phyloP scores from a whole-genome alignment of 148 eudicot species.

The Chenopodium quinoa region DNA sequence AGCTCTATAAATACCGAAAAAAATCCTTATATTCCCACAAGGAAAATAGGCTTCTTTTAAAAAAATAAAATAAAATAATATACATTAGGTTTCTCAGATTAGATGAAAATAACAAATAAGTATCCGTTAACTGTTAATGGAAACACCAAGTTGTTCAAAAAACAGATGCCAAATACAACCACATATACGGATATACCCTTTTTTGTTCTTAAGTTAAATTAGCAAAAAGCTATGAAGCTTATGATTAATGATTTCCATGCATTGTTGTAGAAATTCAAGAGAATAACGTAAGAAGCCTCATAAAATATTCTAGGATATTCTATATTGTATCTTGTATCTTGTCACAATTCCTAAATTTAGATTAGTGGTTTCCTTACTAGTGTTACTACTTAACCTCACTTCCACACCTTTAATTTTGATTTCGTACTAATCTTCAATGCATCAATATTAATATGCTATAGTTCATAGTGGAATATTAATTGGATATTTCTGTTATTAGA shows the following conservation, averaged over 20 bases:
- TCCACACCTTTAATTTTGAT: background rate
- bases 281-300: conserved; percentile 2
- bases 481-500: background rate
- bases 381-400: background rate
- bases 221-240: background rate
- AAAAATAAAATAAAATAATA: too few species aligned
- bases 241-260: background rate
- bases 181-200: background rate
- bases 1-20: too few species aligned
- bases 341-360: conserved; percentile 18
- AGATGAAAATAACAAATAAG: too few species aligned
- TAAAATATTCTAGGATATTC: conserved; percentile 30
- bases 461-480: background rate
- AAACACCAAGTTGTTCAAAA: too few species aligned
- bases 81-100: too few species aligned
- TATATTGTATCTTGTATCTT: conserved; percentile 13
- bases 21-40: too few species aligned
- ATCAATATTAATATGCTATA: too few species aligned
- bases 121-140: too few species aligned
- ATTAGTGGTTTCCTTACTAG: background rate
- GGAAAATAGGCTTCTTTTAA: too few species aligned
- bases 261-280: background rate
- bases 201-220: background rate
- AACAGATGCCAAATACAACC: too few species aligned
- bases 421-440: too few species aligned